These are phyloP conservation scores for Beta lomatogona DNA, from an alignment of 179 eudicot species.

Conservation along the genomic window DNA sequence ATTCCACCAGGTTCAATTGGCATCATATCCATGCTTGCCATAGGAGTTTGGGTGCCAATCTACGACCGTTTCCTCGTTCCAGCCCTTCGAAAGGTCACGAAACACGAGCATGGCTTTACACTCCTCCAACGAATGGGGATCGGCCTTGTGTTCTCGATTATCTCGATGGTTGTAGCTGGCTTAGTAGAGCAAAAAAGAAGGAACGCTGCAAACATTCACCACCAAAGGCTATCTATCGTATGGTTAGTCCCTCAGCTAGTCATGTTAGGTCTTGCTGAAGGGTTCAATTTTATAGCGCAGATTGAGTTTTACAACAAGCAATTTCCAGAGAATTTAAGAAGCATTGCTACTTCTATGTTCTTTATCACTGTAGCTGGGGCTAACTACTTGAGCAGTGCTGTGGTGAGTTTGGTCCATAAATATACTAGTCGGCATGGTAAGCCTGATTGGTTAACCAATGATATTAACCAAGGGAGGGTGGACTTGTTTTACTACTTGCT, in stretches of 20 bases:
- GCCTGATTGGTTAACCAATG: slow-evolving; percentile 59
- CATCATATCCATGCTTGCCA: slow-evolving; percentile 50
- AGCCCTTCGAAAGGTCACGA: slow-evolving; percentile 40
- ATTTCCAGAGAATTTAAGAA: slow-evolving; percentile 66
- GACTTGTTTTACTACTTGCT: slow-evolving; percentile 60
- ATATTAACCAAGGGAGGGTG: slow-evolving; percentile 52
- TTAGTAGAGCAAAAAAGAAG: slow-evolving; percentile 55
- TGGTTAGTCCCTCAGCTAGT: slow-evolving; percentile 68
- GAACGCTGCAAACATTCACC: slow-evolving; percentile 31
- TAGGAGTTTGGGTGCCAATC: slow-evolving; percentile 54
- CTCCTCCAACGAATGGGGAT: slow-evolving; percentile 68
- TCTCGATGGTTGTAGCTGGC: slow-evolving; percentile 63
- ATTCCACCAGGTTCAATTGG: slow-evolving; percentile 55
- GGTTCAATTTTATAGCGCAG: slow-evolving; percentile 60
- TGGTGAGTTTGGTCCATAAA: slow-evolving; percentile 47
- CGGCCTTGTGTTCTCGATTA: slow-evolving; percentile 46
- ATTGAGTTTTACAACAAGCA: slow-evolving; percentile 73
- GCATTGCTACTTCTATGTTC: slow-evolving; percentile 54
- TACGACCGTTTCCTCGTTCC: slow-evolving; percentile 67
- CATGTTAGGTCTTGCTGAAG: slow-evolving; percentile 56
- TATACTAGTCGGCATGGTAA: slow-evolving; percentile 41
- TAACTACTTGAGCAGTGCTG: slow-evolving; percentile 42
- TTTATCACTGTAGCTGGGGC: slow-evolving; percentile 45
- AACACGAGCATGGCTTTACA: slow-evolving; percentile 53
- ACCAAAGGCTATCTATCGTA: slow-evolving; percentile 38